These are phyloP conservation scores for Pneumocystis jirovecii DNA, from an alignment of 1,139 yeast genomes.

Conservation along the genomic window DNA sequence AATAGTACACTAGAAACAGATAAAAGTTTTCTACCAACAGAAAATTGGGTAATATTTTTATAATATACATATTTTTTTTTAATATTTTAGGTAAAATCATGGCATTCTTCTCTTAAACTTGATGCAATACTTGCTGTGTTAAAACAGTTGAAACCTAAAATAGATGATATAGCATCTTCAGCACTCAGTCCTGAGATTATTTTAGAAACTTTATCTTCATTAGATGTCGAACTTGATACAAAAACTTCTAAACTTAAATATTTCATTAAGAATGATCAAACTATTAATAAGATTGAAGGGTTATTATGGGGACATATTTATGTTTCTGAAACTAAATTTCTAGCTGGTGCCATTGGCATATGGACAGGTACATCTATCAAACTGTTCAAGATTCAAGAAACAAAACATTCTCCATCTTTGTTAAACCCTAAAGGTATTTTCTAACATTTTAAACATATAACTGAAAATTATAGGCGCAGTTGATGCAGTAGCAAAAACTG, in stretches of 20 bases:
- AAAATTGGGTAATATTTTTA: constrained; percentile 3
- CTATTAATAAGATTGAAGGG: constrained; percentile 67
- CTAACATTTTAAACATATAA: background rate
- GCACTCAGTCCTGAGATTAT: constrained; percentile 8
- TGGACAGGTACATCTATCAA: constrained; percentile 1
- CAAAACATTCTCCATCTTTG: background rate
- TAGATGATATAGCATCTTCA: constrained; percentile 4
- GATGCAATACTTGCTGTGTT: constrained; percentile 11
- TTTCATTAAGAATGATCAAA: constrained; percentile 46
- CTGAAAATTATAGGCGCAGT: background rate
- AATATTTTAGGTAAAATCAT: constrained; percentile 8
- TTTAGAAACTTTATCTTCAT: constrained; percentile 5
- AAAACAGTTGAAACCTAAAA: constrained; percentile 3
- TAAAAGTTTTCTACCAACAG: background rate
- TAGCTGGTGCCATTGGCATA: background rate
- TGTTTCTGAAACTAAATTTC: constrained; percentile 27
- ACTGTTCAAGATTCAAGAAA: background rate
- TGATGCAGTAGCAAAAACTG: background rate
- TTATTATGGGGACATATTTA: constrained; percentile 54
- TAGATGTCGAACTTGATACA: background rate
- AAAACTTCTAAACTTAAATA: background rate
- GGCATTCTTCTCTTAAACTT: constrained; percentile 14
- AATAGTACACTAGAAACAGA: background rate
- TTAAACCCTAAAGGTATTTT: background rate
- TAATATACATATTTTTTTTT: background rate